These are phyloP conservation scores for Lactarius indigo DNA, from an alignment of 768 basidiomycete genomes.

Conservation along the genomic window DNA sequence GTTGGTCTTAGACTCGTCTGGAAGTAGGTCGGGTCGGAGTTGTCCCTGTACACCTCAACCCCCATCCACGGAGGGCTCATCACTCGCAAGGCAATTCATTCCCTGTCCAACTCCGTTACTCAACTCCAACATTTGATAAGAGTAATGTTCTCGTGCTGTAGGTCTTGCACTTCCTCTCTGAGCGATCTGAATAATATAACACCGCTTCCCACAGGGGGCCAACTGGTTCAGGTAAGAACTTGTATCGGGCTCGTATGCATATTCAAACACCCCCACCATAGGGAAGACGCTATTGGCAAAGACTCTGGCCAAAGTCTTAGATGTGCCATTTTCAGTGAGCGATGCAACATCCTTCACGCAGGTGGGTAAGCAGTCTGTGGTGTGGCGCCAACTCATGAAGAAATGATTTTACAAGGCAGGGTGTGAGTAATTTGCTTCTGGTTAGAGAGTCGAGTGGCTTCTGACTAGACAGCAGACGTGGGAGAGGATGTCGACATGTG, in stretches of 20 bases:
- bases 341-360: slow-evolving; percentile 96
- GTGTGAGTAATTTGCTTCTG: slow-evolving; percentile 44
- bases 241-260: slow-evolving; percentile 3
- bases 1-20: neutral
- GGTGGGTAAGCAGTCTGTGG: slow-evolving; percentile 37
- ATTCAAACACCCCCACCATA: slow-evolving; percentile 28
- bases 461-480: slow-evolving; percentile 54
- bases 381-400: slow-evolving; percentile 1
- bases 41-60: slow-evolving; percentile 58
- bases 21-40: slow-evolving; percentile 31
- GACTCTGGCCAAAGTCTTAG: slow-evolving; percentile 85
- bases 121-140: slow-evolving; percentile 77
- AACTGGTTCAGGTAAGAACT: slow-evolving; percentile 69
- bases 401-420: slow-evolving; percentile 49
- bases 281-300: slow-evolving; percentile 90
- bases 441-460: neutral
- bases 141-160: slow-evolving; percentile 93
- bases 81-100: slow-evolving; percentile 10
- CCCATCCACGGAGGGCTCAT: slow-evolving; percentile 41
- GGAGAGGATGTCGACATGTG: slow-evolving; percentile 96
- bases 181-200: neutral
- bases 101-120: slow-evolving; percentile 41
- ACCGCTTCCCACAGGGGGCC: slow-evolving; percentile 53
- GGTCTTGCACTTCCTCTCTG: slow-evolving; percentile 31
- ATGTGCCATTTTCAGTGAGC: slow-evolving; percentile 91